phyloP scores from a whole-genome alignment of 1,139 yeast species.

The Oligophagozyma castellii region DNA sequence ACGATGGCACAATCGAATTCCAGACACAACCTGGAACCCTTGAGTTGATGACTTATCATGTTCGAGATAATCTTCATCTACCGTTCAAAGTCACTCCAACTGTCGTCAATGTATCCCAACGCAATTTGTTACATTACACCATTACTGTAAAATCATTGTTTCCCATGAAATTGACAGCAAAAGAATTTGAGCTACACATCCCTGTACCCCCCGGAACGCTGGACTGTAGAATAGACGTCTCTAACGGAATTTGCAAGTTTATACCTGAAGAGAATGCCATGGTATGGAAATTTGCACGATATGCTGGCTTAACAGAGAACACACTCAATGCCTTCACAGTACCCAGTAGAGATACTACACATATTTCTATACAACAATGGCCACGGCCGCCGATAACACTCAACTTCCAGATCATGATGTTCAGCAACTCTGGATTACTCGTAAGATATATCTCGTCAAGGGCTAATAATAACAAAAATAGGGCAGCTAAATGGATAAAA shows the following conservation, averaged over 20 bases:
- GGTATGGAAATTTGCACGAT: slow-evolving; percentile 58
- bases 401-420: slow-evolving; percentile 60
- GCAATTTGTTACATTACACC: slow-evolving; percentile 36
- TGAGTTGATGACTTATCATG: slow-evolving; percentile 70
- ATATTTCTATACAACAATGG: slow-evolving; percentile 31
- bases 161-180: slow-evolving; percentile 49
- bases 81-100: slow-evolving; percentile 64
- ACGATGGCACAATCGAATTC: slow-evolving; percentile 54
- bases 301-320: slow-evolving; percentile 55
- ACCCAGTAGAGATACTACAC: slow-evolving; percentile 14
- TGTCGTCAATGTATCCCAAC: slow-evolving; percentile 29
- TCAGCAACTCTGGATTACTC: slow-evolving; percentile 62
- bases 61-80: slow-evolving; percentile 42
- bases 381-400: slow-evolving; percentile 66
- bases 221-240: slow-evolving; percentile 35
- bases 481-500: slow-evolving; percentile 79
- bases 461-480: slow-evolving; percentile 46
- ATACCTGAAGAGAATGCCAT: slow-evolving; percentile 52
- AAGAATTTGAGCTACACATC: slow-evolving; percentile 47
- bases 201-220: slow-evolving; percentile 59
- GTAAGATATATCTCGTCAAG: slow-evolving; percentile 61
- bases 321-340: slow-evolving; percentile 24
- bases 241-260: slow-evolving; percentile 58
- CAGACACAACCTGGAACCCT: slow-evolving; percentile 90
- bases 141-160: slow-evolving; percentile 50